Evolutionary conservation across 2,329 filamentous ascomycete genomes (phyloP).

Genomic region (Penicillium italicum): DNA sequence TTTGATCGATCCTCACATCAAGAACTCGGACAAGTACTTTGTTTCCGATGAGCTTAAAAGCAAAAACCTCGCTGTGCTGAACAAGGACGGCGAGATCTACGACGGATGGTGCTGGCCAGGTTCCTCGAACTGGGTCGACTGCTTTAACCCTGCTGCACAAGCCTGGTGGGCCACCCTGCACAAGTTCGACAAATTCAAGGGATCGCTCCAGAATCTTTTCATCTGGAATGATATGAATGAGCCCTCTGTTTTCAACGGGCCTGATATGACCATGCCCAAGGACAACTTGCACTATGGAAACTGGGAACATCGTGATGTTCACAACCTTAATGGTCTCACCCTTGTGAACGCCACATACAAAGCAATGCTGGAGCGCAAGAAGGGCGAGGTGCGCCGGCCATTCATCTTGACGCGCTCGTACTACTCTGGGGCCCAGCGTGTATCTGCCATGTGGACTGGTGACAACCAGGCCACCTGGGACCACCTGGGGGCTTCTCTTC

Average conservation of each 20-base stretch:
- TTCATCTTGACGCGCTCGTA: conserved; percentile 93
- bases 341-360: conserved; percentile 92
- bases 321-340: conserved; percentile 93
- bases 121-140: conserved; percentile 92
- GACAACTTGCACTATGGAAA: conserved; percentile 87
- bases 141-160: conserved; percentile 86
- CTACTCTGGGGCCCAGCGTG: conserved; percentile 83
- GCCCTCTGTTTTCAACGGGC: conserved; percentile 96
- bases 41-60: conserved; percentile 78
- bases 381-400: conserved; percentile 77
- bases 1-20: conserved; percentile 97
- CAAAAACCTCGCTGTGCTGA: conserved; percentile 77
- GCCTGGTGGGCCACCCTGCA: conserved; percentile 91
- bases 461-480: conserved; percentile 95
- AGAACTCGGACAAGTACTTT: conserved; percentile 75
- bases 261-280: conserved; percentile 97
- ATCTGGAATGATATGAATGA: conserved; percentile 99
- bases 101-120: conserved; percentile 99
- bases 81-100: conserved; percentile 84
- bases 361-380: conserved; percentile 77
- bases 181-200: conserved; percentile 83
- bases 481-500: conserved; percentile 81
- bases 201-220: conserved; percentile 79
- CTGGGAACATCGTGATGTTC: conserved; percentile 96
- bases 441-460: conserved; percentile 97